phyloP scores from a whole-genome alignment of 2,329 filamentous ascomycete species.

The Verticillium nubilum region DNA sequence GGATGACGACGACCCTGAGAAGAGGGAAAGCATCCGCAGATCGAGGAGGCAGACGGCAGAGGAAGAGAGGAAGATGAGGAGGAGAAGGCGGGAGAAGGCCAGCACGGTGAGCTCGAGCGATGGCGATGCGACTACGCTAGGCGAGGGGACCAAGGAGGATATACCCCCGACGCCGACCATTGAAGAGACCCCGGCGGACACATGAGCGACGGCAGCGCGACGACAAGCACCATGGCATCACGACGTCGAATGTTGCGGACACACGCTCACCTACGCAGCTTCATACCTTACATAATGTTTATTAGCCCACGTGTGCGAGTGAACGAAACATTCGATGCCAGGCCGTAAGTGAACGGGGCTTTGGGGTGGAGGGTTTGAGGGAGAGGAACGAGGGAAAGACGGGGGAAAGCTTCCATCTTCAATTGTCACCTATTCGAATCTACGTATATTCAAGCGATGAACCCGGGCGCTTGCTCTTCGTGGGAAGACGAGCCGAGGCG shows the following conservation, averaged over 20 bases:
- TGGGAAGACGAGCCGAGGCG: neutral
- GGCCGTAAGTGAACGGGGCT: neutral
- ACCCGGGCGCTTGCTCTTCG: neutral
- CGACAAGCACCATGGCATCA: slow-evolving; percentile 6
- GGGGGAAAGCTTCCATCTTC: neutral
- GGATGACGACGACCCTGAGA: slow-evolving; percentile 42
- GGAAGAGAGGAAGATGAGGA: slow-evolving; percentile 64
- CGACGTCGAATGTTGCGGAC: slow-evolving; percentile 4
- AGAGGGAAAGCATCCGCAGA: slow-evolving; percentile 56
- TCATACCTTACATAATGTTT: slow-evolving; percentile 13
- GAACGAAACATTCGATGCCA: neutral
- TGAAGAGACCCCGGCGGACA: slow-evolving; percentile 11
- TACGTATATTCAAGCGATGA: neutral
- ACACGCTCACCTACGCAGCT: slow-evolving; percentile 8
- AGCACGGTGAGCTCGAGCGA: slow-evolving; percentile 26
- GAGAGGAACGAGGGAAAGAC: neutral
- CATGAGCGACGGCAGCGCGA: slow-evolving; percentile 6
- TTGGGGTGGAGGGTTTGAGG: neutral
- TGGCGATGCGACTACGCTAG: slow-evolving; percentile 7
- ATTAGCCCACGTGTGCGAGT: slow-evolving; percentile 4
- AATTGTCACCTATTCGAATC: slow-evolving; percentile 3
- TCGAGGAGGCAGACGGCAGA: slow-evolving; percentile 67
- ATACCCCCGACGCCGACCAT: slow-evolving; percentile 11
- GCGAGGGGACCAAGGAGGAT: slow-evolving; percentile 11
- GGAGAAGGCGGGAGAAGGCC: slow-evolving; percentile 61